Evolutionary conservation across 2,329 filamentous ascomycete genomes (phyloP), one percentile per base, ranked within the genome.

Genomic region (Diplodia seriata): DNA sequence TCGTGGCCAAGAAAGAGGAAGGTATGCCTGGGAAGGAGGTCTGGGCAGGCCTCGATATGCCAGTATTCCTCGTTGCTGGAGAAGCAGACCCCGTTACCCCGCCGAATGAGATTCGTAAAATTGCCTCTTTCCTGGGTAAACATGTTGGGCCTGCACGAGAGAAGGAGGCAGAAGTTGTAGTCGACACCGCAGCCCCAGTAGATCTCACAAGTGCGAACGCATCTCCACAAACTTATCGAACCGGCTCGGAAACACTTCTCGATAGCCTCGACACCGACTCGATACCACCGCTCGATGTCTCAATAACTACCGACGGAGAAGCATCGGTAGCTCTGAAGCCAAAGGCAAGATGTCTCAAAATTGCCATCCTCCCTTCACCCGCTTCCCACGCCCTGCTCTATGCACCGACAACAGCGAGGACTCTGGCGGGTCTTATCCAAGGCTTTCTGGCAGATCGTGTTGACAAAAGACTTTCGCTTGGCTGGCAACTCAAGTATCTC

Each of bases 401-500:
- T 76, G 89, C 90, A 68, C 90, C 92, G 2, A 84, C 86, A 0
- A 91, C 88, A 1, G 91, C 90, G 53, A 90, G 92, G 62, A 90
- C 89, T 6, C 82, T 97, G 11, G 90, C 92, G 1, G 93, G 93
- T 0, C 84, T 96, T 0, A 89, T 97, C 64, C 91, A 93, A 69
- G 89, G 91, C 70, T 98, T 98, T 74, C 85, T 97, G 33, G 84
- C 88, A 20, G 84, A 85, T 3, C 86, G 93, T 73, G 85, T 97
- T 66, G 94, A 94, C 11, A 85, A 88, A 11, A 89, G 93, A 9
- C 85, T 97, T 15, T 91, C 89, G 1, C 87, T 94, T 33, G 92
- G 90, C 53, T 98, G 94, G 94, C 94, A 98, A 79, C 84, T 98
- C 18, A 91, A 94, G 73, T 90, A 95, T 74, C 87, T 98, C 29